Percentiles rank a stretch among this genome's conserved stretches.
phyloP scores from a whole-genome alignment of 352 stramenopile genomes.

The Pythium sp. region DNA sequence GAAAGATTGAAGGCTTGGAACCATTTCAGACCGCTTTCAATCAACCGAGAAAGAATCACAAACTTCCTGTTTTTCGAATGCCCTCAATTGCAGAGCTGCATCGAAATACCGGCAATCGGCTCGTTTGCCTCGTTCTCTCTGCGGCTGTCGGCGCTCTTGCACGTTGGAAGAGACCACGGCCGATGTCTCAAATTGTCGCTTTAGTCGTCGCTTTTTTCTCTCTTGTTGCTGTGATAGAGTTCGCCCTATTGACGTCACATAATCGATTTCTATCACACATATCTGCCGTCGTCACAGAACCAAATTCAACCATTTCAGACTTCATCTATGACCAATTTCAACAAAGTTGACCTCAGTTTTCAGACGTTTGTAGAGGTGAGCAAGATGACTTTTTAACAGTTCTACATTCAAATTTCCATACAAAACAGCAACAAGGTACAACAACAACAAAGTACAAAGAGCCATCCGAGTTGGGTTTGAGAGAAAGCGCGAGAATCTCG shows the following conservation, averaged over 20 bases:
- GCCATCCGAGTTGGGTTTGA: not conserved
- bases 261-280: too few species aligned
- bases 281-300: too few species aligned
- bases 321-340: not conserved
- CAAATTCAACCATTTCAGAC: not conserved
- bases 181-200: not conserved
- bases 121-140: not conserved
- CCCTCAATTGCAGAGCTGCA: not conserved
- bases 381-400: not conserved
- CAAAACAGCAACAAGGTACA: not conserved
- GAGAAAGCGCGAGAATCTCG: not conserved
- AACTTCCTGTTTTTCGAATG: not conserved
- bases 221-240: too few species aligned
- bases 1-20: not conserved
- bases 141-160: not conserved
- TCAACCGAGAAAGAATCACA: not conserved
- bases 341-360: not conserved
- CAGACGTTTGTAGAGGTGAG: not conserved
- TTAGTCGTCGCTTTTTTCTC: not conserved
- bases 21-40: too few species aligned
- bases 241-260: too few species aligned
- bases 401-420: slow-evolving; percentile 7
- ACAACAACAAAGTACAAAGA: not conserved
- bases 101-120: not conserved
- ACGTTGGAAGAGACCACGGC: not conserved